phyloP scores from a whole-genome alignment of 2,329 filamentous ascomycete genomes.

The Aspergillus chevalieri region DNA sequence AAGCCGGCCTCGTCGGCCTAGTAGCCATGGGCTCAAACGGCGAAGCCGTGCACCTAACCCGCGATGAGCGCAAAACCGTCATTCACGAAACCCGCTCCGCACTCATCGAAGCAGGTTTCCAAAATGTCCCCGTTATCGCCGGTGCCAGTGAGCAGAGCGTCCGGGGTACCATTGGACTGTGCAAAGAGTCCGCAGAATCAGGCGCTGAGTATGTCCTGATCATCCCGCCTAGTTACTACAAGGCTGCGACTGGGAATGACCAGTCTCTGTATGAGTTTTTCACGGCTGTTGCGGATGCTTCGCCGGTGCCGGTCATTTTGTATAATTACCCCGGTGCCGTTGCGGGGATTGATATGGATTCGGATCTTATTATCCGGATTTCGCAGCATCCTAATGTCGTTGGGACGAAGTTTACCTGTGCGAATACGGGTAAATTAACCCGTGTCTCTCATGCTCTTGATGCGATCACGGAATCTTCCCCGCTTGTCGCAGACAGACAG shows the following conservation, averaged over 20 bases:
- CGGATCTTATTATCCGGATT: conserved; percentile 74
- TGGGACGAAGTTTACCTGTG: conserved; percentile 88
- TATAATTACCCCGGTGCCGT: conserved; percentile 92
- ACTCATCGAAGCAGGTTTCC: conserved; percentile 72
- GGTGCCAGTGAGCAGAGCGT: conserved; percentile 78
- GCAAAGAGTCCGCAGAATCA: conserved; percentile 58
- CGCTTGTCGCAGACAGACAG: conserved; percentile 22
- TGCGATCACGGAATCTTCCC: conserved; percentile 57
- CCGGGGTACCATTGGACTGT: conserved; percentile 69
- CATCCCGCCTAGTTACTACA: conserved; percentile 79
- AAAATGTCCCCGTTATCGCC: conserved; percentile 70
- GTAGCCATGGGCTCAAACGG: conserved; percentile 88
- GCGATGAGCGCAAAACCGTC: conserved; percentile 68
- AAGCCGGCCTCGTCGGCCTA: conserved; percentile 72
- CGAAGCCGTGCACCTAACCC: conserved; percentile 77
- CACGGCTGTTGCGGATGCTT: conserved; percentile 66
- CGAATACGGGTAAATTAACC: conserved; percentile 82
- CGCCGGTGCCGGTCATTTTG: conserved; percentile 70
- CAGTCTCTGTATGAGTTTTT: conserved; percentile 68
- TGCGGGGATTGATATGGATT: conserved; percentile 82
- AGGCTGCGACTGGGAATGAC: conserved; percentile 64
- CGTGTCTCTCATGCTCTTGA: conserved; percentile 68
- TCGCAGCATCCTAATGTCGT: conserved; percentile 76
- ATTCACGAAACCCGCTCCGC: conserved; percentile 74
- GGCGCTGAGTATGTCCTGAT: conserved; percentile 77